A percentile compares a stretch with the other conserved stretches of the same genome.
phyloP scores from a whole-genome alignment of 78 protist species.

The Speleostelium caveatum region DNA sequence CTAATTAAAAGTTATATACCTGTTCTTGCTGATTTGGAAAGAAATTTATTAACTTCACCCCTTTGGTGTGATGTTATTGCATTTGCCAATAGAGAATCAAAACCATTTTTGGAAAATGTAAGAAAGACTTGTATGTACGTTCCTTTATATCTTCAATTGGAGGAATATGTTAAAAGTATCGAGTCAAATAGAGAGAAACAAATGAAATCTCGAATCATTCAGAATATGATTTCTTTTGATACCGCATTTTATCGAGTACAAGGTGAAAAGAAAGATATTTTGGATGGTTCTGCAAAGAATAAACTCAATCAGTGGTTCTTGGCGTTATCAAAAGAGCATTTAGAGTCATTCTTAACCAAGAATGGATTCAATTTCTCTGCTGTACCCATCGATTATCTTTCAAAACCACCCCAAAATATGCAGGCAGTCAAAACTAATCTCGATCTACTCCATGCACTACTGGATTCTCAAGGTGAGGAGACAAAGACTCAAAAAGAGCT shows the following conservation, averaged over 20 bases:
- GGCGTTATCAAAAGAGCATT: slow-evolving; percentile 10
- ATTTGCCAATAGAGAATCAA: slow-evolving; percentile 30
- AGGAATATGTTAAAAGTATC: slow-evolving; percentile 37
- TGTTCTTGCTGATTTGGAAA: slow-evolving; percentile 10
- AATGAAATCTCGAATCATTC: slow-evolving; percentile 23
- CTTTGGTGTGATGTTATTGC: background rate
- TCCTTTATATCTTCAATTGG: slow-evolving; percentile 41
- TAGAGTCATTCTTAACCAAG: slow-evolving; percentile 27
- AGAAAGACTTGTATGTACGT: slow-evolving; percentile 71
- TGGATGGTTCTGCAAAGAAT: slow-evolving; percentile 45
- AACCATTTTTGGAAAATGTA: slow-evolving; percentile 52
- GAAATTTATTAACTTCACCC: background rate
- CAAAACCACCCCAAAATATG: slow-evolving; percentile 54
- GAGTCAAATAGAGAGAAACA: slow-evolving; percentile 37
- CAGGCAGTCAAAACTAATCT: slow-evolving; percentile 19
- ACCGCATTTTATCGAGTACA: background rate
- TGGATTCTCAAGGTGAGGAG: background rate
- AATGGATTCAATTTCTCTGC: slow-evolving; percentile 18
- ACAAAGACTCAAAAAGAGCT: slow-evolving; percentile 13
- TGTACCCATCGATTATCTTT: slow-evolving; percentile 59
- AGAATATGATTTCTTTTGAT: slow-evolving; percentile 14
- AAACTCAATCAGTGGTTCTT: slow-evolving; percentile 46
- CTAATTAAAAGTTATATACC: background rate
- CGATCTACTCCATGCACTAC: slow-evolving; percentile 15
- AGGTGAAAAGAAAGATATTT: slow-evolving; percentile 32